Evolutionary conservation across 2,329 filamentous ascomycete genomes (phyloP).

Genomic region (Dryadomyces quercus-mongolicae): DNA sequence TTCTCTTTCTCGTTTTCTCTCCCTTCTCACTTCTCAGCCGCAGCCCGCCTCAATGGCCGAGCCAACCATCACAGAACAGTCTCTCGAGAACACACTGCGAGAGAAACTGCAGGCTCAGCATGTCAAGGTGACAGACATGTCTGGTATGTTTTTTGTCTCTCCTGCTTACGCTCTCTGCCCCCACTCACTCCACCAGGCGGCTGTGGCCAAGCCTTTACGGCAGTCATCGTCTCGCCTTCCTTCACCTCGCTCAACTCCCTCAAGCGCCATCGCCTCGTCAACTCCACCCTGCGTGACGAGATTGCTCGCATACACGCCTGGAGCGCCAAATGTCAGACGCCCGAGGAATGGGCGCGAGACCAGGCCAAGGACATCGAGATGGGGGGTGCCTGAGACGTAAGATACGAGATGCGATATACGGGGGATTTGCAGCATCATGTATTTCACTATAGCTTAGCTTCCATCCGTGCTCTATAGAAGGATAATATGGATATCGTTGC

Average conservation of each 20-base stretch:
- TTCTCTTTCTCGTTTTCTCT: background rate
- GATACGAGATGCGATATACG: too few relatives aligned
- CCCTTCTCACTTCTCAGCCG: background rate
- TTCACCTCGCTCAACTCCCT: conserved; percentile 65
- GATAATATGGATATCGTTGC: background rate
- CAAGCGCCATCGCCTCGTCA: conserved; percentile 77
- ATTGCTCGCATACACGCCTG: conserved; percentile 89
- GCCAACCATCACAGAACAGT: conserved; percentile 58
- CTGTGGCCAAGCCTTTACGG: conserved; percentile 49
- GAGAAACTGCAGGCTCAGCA: conserved; percentile 61
- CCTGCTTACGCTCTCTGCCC: background rate
- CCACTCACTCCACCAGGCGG: conserved; percentile 30
- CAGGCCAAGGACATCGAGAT: conserved; percentile 41
- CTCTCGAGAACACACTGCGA: conserved; percentile 55
- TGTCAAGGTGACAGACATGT: conserved; percentile 86
- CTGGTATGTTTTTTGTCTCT: conserved; percentile 45
- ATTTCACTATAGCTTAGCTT: background rate
- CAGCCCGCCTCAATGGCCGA: conserved; percentile 32
- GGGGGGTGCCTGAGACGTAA: conserved; percentile 3
- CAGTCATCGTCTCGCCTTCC: conserved; percentile 49
- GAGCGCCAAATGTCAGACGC: conserved; percentile 89
- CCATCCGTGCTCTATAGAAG: background rate
- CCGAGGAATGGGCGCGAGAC: conserved; percentile 73
- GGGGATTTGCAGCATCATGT: conserved; percentile 7
- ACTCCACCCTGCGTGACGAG: conserved; percentile 70